Conservation (phyloP, 2,329 filamentous ascomycete species). For the Clonostachys rhizophaga region DNA sequence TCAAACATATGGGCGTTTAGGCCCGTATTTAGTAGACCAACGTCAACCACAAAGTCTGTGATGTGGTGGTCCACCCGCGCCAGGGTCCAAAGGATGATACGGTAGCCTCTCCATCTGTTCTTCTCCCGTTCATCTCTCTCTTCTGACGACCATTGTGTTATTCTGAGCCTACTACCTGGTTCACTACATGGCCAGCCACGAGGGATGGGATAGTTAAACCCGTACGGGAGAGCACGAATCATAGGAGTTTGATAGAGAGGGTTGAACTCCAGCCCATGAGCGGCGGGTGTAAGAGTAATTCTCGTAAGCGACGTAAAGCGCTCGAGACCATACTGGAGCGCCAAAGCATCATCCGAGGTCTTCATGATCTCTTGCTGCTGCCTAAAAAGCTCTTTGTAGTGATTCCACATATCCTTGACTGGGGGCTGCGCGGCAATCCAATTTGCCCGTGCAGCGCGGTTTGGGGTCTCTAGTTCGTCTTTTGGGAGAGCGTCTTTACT, state of each 20-base stretch:
- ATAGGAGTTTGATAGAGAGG: conserved; percentile 30
- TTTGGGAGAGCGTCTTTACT: no score
- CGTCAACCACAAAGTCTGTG: conserved; percentile 22
- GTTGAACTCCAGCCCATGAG: conserved; percentile 20
- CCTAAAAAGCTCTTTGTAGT: no score
- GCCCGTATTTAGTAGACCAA: conserved; percentile 12
- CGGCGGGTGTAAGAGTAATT: conserved; percentile 25
- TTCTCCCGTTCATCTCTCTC: conserved; percentile 2
- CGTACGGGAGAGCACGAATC: conserved; percentile 24
- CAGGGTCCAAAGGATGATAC: conserved; percentile 5
- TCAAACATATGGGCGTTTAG: conserved; percentile 20
- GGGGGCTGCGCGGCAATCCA: no score
- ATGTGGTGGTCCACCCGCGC: conserved; percentile 11
- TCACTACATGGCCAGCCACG: conserved; percentile 17
- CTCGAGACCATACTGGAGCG: conserved; percentile 17
- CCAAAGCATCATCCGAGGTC: conserved; percentile 15
- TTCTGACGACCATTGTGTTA: no score
- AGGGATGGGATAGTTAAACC: conserved; percentile 28
- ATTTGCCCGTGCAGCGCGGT: no score
- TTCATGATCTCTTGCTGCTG: conserved; percentile 4
- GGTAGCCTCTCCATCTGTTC: conserved; percentile 19
- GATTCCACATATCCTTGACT: no score
- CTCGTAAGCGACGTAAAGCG: conserved; percentile 21
- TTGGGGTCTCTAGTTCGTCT: no score
- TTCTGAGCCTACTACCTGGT: no score